phyloP scores from a whole-genome alignment of 177 flowering plant species.

The Vitis hybrid region DNA sequence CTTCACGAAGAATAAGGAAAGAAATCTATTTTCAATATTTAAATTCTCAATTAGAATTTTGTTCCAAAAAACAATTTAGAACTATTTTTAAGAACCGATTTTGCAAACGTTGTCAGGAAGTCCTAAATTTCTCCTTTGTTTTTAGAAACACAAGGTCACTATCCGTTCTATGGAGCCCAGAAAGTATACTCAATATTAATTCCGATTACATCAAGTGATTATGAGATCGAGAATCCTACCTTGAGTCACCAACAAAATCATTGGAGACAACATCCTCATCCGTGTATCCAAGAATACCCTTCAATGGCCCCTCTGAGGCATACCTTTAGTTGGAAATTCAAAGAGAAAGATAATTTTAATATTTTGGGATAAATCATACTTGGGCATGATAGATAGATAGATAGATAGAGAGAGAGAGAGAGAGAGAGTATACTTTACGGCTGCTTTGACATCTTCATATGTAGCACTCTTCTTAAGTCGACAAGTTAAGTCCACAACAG shows the following conservation, averaged over 20 bases:
- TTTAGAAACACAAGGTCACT: no score
- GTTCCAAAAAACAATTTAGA: no score
- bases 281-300: conserved; percentile 95
- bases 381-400: not conserved
- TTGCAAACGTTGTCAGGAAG: no score
- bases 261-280: conserved; percentile 97
- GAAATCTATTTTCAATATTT: no score
- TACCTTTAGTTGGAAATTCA: conserved; percentile 37
- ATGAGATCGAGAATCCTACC: conserved; percentile 37
- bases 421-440: conserved; percentile 59
- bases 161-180: not conserved
- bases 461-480: conserved; percentile 88
- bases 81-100: no score
- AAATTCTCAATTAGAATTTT: no score
- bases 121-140: no score
- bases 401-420: not conserved
- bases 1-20: no score
- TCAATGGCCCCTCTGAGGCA: conserved; percentile 81
- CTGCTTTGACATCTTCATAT: conserved; percentile 89
- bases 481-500: conserved; percentile 93
- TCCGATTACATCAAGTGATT: not conserved
- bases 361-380: not conserved
- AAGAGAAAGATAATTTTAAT: not conserved
- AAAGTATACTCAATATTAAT: not conserved
- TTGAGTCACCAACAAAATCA: conserved; percentile 90